Evolutionary conservation across 179 eudicot species (phyloP).

Genomic region (Sideroxylon spinosum): DNA sequence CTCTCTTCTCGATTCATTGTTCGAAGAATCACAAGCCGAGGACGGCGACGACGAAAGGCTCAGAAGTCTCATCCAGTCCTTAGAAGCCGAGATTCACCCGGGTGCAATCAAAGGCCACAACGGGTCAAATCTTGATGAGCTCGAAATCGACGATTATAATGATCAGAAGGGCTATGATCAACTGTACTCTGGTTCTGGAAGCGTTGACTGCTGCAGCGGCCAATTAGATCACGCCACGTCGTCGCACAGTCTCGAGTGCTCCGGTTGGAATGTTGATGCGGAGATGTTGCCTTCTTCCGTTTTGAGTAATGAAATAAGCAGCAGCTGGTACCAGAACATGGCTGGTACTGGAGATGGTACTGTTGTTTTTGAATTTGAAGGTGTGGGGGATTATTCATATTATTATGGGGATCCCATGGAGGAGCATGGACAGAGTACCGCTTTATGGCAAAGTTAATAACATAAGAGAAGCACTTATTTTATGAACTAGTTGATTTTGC

Average conservation of each 20-base stretch:
- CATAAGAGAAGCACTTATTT: background rate
- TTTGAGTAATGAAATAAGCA: background rate
- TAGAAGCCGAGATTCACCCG: slow-evolving; percentile 6
- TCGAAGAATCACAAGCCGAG: slow-evolving; percentile 23
- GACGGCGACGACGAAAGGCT: slow-evolving; percentile 16
- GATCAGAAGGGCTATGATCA: background rate
- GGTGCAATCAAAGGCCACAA: background rate
- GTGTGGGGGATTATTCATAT: slow-evolving; percentile 12
- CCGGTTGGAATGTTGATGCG: slow-evolving; percentile 20
- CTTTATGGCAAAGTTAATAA: slow-evolving; percentile 12
- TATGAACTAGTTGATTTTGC: too few relatives aligned
- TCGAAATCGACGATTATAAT: background rate
- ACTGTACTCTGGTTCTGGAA: background rate
- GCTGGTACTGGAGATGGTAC: slow-evolving; percentile 2
- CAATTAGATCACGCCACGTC: too few relatives aligned
- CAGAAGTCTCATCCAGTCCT: slow-evolving; percentile 13
- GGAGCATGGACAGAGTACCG: background rate
- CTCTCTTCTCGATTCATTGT: slow-evolving; percentile 12
- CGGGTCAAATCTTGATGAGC: background rate
- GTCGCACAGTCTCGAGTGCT: slow-evolving; percentile 3
- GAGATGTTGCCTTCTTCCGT: slow-evolving; percentile 11
- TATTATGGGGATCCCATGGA: slow-evolving; percentile 9
- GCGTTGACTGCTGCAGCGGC: background rate
- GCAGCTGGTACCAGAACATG: slow-evolving; percentile 7
- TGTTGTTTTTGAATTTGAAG: slow-evolving; percentile 18